These are phyloP conservation scores for Linnemannia zychae DNA, from an alignment of 192 early-diverging fungal species.

Conservation along the genomic window DNA sequence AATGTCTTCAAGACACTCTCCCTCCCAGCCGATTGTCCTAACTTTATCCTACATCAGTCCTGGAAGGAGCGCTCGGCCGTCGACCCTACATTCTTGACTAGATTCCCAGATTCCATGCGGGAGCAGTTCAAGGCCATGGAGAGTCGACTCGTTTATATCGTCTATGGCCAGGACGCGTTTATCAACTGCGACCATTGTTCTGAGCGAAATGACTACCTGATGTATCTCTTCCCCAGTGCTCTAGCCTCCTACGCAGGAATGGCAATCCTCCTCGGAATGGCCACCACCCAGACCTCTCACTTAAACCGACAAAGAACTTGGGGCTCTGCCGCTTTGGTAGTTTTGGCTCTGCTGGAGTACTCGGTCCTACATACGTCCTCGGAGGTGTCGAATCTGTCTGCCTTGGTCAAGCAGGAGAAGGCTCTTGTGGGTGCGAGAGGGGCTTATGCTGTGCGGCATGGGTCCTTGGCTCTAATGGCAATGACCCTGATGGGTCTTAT, in stretches of 20 bases:
- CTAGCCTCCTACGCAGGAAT: conserved; percentile 36
- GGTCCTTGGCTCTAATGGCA: conserved; percentile 29
- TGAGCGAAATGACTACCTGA: conserved; percentile 27
- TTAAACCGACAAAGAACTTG: conserved; percentile 40
- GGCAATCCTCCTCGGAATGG: conserved; percentile 42
- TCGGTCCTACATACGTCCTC: conserved; percentile 11
- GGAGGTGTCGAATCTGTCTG: conserved; percentile 6
- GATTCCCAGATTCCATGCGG: conserved; percentile 37
- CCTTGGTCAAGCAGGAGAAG: conserved; percentile 14
- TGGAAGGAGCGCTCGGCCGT: conserved; percentile 33
- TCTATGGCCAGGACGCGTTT: conserved; percentile 49
- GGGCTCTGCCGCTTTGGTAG: conserved; percentile 29
- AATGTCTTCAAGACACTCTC: conserved; percentile 44
- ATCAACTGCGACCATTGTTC: conserved; percentile 41
- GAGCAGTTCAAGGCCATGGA: conserved; percentile 50
- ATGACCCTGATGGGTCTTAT: conserved; percentile 28
- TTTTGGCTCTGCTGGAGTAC: conserved; percentile 28
- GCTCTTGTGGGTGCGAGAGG: conserved; percentile 24
- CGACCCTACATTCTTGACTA: conserved; percentile 23
- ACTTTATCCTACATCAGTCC: conserved; percentile 49
- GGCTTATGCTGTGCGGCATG: conserved; percentile 22
- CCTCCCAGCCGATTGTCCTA: conserved; percentile 42
- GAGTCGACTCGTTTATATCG: conserved; percentile 32
- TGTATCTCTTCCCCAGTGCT: conserved; percentile 30
- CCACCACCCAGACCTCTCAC: conserved; percentile 41